phyloP scores from a whole-genome alignment of 139 green algal genomes.

The Chlorella sp. region DNA sequence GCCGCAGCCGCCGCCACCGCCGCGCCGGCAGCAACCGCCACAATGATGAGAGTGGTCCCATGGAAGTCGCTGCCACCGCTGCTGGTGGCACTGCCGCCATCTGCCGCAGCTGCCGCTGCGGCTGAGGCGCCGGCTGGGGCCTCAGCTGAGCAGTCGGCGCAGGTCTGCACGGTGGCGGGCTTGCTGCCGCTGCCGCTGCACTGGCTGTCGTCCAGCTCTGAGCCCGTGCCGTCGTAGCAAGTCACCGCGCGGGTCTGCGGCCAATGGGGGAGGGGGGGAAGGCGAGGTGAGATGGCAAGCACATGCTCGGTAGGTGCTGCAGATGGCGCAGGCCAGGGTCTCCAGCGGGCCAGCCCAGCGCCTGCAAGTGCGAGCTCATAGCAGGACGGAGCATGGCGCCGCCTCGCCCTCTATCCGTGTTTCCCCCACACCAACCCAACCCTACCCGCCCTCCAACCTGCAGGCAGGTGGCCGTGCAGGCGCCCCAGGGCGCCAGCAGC shows the following conservation, averaged over 20 bases:
- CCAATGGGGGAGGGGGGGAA: background rate
- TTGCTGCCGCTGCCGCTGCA: background rate
- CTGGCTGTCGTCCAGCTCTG: background rate
- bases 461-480: background rate
- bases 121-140: background rate
- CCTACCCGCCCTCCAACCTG: background rate
- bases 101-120: background rate
- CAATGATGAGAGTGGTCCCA: background rate
- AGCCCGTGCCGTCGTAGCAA: background rate
- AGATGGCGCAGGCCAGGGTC: no score
- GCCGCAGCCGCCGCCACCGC: background rate
- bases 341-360: no score
- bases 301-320: background rate
- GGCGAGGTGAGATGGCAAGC: background rate
- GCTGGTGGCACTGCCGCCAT: background rate
- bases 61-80: background rate
- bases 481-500: conserved; percentile 10
- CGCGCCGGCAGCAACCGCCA: background rate
- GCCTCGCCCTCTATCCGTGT: background rate
- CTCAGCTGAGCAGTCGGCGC: background rate
- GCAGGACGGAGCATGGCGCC: no score
- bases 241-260: conserved; percentile 6
- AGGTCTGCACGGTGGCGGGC: background rate
- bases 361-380: no score
- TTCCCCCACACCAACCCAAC: background rate